Conservation (phyloP, 331 rosid genomes). For the Rhamnella rubrinervis region DNA sequence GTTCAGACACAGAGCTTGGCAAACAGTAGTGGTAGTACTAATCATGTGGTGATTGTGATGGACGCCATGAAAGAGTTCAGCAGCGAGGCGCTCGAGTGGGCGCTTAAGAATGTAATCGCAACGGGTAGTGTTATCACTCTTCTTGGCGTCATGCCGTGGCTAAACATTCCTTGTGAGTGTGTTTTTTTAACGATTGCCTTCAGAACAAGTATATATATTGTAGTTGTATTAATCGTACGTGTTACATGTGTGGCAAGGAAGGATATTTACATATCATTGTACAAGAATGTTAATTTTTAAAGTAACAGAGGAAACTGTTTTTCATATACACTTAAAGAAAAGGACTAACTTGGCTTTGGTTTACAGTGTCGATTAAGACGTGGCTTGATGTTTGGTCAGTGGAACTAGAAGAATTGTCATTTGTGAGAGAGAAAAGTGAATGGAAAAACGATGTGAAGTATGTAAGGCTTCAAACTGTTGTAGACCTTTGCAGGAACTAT, state of each 20-base stretch:
- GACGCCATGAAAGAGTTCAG: constrained; percentile 55
- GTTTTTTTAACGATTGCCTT: neutral
- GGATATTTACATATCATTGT: too few relatives aligned
- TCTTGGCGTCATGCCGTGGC: constrained; percentile 63
- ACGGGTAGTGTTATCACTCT: constrained; percentile 47
- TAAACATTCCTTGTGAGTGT: constrained; percentile 47
- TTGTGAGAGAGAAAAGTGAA: constrained; percentile 23
- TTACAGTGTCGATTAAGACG: constrained; percentile 42
- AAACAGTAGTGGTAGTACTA: constrained; percentile 1
- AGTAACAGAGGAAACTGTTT: too few relatives aligned
- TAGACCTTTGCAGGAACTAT: constrained; percentile 43
- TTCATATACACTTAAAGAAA: too few relatives aligned
- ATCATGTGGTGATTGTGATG: constrained; percentile 53
- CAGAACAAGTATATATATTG: neutral
- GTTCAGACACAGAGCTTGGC: constrained; percentile 12
- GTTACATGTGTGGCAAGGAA: neutral
- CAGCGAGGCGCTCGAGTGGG: constrained; percentile 45
- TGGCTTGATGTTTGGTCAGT: constrained; percentile 50
- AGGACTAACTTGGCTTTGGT: neutral
- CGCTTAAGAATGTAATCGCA: constrained; percentile 29
- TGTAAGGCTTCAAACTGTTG: constrained; percentile 40
- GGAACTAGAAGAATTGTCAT: constrained; percentile 32
- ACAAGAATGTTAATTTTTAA: too few relatives aligned
- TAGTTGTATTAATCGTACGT: neutral
- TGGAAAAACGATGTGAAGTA: constrained; percentile 34